Percentiles rank a stretch among this genome's conserved stretches.
These are phyloP conservation scores for Eucalyptus regnans DNA, from an alignment of 345 rosid genomes.

Conservation along the genomic window DNA sequence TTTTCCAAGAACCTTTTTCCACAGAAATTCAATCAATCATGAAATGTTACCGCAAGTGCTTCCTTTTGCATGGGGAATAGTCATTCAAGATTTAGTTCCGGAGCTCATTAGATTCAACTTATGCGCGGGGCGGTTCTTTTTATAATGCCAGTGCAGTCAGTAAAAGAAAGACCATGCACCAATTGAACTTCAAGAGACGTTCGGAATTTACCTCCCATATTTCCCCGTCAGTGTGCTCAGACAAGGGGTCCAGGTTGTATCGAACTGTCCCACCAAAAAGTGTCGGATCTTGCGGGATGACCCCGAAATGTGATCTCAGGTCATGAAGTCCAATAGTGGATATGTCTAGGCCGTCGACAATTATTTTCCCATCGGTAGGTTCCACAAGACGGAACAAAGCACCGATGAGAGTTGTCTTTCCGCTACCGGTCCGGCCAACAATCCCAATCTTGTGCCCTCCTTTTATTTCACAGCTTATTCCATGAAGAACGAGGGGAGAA, in stretches of 20 bases:
- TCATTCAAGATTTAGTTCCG: neutral
- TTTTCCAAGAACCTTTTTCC: constrained; percentile 22
- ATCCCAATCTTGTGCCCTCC: constrained; percentile 55
- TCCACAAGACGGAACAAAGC: constrained; percentile 54
- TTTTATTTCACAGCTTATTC: constrained; percentile 40
- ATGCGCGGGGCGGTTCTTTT: neutral
- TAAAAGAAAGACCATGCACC: neutral
- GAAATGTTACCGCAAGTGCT: neutral
- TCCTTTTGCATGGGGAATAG: neutral
- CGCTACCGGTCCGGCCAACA: constrained; percentile 62
- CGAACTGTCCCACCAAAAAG: constrained; percentile 52
- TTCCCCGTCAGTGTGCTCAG: constrained; percentile 14
- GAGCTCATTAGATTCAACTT: neutral
- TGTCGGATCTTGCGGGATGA: constrained; percentile 69
- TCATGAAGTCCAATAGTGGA: constrained; percentile 45
- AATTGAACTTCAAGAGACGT: neutral
- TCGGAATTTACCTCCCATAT: constrained; percentile 32
- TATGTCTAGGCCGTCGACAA: constrained; percentile 39
- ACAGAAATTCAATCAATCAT: neutral
- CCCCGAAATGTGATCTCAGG: constrained; percentile 36
- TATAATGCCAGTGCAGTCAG: neutral
- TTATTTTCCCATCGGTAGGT: constrained; percentile 40
- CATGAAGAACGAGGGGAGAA: constrained; percentile 47
- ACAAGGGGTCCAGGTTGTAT: constrained; percentile 51
- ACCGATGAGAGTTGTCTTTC: constrained; percentile 46